These are phyloP conservation scores for Trametes hirsuta DNA, from an alignment of 1,284 basidiomycete species.

Conservation along the genomic window DNA sequence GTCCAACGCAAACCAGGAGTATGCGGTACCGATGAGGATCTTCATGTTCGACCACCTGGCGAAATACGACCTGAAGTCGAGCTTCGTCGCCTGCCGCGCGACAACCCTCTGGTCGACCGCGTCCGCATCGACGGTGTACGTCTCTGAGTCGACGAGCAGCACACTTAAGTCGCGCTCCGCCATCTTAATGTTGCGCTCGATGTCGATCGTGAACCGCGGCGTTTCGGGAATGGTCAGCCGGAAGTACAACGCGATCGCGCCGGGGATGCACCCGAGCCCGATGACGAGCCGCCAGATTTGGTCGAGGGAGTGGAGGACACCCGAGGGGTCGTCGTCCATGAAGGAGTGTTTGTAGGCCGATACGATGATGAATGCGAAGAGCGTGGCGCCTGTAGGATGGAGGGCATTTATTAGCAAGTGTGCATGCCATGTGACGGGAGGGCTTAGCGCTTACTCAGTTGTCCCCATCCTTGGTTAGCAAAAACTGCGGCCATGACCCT, in stretches of 20 bases:
- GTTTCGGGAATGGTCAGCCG: conserved; percentile 80
- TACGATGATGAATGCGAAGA: conserved; percentile 72
- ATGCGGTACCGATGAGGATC: conserved; percentile 63
- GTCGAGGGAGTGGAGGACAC: conserved; percentile 53
- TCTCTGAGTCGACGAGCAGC: conserved; percentile 57
- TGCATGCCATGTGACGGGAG: neutral
- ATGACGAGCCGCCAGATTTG: conserved; percentile 73
- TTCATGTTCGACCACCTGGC: conserved; percentile 67
- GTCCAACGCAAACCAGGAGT: conserved; percentile 81
- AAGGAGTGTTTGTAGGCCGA: conserved; percentile 70
- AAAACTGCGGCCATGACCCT: conserved; percentile 77
- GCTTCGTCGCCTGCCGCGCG: conserved; percentile 64
- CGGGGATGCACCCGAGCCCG: conserved; percentile 73
- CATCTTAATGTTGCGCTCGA: conserved; percentile 81
- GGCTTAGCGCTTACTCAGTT: conserved; percentile 52
- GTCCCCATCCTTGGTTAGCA: conserved; percentile 71
- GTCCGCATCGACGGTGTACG: conserved; percentile 57
- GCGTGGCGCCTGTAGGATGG: conserved; percentile 52
- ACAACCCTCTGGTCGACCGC: conserved; percentile 59
- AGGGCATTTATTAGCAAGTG: neutral
- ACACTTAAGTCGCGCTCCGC: conserved; percentile 69
- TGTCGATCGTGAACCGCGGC: conserved; percentile 89
- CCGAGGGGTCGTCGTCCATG: conserved; percentile 45
- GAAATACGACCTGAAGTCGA: conserved; percentile 69
- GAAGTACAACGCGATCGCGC: conserved; percentile 71